A percentile compares a stretch with the other conserved stretches of the same genome.
These are phyloP conservation scores for Diaporthe citrichinensis DNA, from an alignment of 2,329 filamentous ascomycete species.

Conservation along the genomic window DNA sequence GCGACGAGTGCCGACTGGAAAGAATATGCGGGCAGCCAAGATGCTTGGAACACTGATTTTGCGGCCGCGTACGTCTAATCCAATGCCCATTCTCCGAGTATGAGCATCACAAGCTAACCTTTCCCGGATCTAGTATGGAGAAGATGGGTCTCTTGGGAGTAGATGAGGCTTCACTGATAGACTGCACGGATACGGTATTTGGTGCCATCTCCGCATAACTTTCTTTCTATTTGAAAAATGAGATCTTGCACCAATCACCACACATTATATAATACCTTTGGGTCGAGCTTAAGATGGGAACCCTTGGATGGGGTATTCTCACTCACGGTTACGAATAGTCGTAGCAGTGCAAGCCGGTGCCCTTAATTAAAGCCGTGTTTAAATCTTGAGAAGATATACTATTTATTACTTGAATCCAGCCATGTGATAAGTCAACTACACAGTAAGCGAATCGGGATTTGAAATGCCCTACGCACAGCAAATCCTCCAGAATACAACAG, in stretches of 20 bases:
- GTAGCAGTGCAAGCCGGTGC: neutral
- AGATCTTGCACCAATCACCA: neutral
- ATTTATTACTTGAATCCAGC: neutral
- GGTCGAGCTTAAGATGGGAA: neutral
- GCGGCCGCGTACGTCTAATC: slow-evolving; percentile 45
- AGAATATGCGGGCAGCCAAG: slow-evolving; percentile 43
- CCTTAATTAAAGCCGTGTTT: neutral
- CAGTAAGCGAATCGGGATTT: too few species aligned
- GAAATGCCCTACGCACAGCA: too few species aligned
- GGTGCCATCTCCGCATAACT: neutral
- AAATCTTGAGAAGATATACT: neutral
- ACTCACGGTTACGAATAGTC: neutral
- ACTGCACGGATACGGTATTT: slow-evolving; percentile 45
- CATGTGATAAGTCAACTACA: neutral
- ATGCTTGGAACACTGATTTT: slow-evolving; percentile 46
- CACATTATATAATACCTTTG: neutral
- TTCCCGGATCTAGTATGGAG: slow-evolving; percentile 39
- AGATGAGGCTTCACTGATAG: slow-evolving; percentile 45
- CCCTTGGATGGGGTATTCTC: neutral
- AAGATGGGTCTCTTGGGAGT: slow-evolving; percentile 47
- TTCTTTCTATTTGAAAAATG: neutral
- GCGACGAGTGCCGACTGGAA: slow-evolving; percentile 46
- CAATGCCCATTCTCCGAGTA: neutral
- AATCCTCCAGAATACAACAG: too few species aligned
- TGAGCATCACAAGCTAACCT: slow-evolving; percentile 34